Percentiles rank a stretch among this genome's conserved stretches.
phyloP scores from a whole-genome alignment of 2,329 filamentous ascomycete species.

The Thelonectria blattea region DNA sequence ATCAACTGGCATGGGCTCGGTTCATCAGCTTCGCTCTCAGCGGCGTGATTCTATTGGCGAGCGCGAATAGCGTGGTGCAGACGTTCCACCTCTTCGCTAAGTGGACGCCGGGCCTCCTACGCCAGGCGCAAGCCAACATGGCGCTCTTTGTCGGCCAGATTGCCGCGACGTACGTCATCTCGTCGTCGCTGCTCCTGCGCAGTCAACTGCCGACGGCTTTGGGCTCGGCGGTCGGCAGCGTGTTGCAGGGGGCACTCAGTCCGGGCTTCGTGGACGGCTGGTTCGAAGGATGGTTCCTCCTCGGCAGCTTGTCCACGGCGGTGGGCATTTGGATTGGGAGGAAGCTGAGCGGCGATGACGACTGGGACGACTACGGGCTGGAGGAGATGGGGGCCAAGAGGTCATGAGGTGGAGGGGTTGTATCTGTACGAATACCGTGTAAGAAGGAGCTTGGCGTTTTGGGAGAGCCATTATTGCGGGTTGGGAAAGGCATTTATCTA shows the following conservation, averaged over 20 bases:
- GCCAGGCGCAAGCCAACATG: slow-evolving; percentile 77
- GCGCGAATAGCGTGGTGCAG: slow-evolving; percentile 83
- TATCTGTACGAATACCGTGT: slow-evolving; percentile 10
- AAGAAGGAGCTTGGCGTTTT: slow-evolving; percentile 8
- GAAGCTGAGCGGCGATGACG: slow-evolving; percentile 63
- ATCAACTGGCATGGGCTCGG: slow-evolving; percentile 82
- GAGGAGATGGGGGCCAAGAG: slow-evolving; percentile 77
- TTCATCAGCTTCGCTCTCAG: slow-evolving; percentile 85
- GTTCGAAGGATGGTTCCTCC: slow-evolving; percentile 88
- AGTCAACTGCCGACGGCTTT: slow-evolving; percentile 81
- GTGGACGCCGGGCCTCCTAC: slow-evolving; percentile 73
- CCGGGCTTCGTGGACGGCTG: slow-evolving; percentile 69
- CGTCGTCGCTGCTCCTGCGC: slow-evolving; percentile 75
- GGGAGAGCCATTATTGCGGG: neutral
- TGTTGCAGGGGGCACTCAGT: slow-evolving; percentile 75
- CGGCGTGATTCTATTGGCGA: slow-evolving; percentile 81
- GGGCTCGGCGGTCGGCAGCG: slow-evolving; percentile 77
- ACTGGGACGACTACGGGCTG: slow-evolving; percentile 64
- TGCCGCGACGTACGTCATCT: slow-evolving; percentile 84
- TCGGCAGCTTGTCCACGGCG: slow-evolving; percentile 69
- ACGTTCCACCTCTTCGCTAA: slow-evolving; percentile 83
- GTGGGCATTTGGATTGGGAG: slow-evolving; percentile 76
- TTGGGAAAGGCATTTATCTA: slow-evolving; percentile 2
- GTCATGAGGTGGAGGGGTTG: slow-evolving; percentile 46
- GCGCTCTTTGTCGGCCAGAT: slow-evolving; percentile 82